Base-by-base conservation (phyloP, 2,329 filamentous ascomycete genomes). In the Colletotrichum graminicola region DNA sequence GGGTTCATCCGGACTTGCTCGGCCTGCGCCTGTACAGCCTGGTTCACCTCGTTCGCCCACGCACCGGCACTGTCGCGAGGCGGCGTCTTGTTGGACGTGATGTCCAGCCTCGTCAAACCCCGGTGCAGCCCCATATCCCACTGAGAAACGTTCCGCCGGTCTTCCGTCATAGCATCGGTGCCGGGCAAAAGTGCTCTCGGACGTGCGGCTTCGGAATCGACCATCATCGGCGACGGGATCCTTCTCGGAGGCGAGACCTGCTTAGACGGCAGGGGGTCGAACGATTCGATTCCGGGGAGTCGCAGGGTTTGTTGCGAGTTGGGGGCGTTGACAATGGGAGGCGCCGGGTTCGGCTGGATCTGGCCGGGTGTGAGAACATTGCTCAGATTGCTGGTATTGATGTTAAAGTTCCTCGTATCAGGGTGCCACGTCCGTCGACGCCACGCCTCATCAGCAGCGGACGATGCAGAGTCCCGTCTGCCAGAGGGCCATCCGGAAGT, bases 381-480 rank as follows among this genome's bases (percentile, higher is more conserved):
- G 76, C 89, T 93, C 64, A 97, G 80, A 21, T 92, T 89, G 18
- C 91, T 92, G 21, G 89, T 87, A 60, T 91, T 89, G 41, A 90
- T 84, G 71, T 87, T 86, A 73, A 90, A 90, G 73, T 87, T 88
- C 21, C 88, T 87, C 71, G 90, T 92, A 73, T 94, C 93, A 0
- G 94, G 93, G 80, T 98, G 95, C 95, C 95, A 98, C 3, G 95
- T 98, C 64, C 94, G 89, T 73, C 95, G 87, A 74, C 94, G 90
- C 88, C 91, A 93, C 66, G 93, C 92, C 52, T 94, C 91, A 73
- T 97, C 94, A 0, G 88, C 83, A 26, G 86, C 84, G 62, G 87
- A 89, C 11, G 87, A 83, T 3, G 84, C 84, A 0, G 93, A 92
- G 51, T 94, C 92, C 52, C 91, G 86, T 39, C 92, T 84, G 11